A percentile compares a stretch with the other conserved stretches of the same genome.
Conservation (phyloP, 2,329 filamentous ascomycete genomes). For the Tolypocladium capitatum region DNA sequence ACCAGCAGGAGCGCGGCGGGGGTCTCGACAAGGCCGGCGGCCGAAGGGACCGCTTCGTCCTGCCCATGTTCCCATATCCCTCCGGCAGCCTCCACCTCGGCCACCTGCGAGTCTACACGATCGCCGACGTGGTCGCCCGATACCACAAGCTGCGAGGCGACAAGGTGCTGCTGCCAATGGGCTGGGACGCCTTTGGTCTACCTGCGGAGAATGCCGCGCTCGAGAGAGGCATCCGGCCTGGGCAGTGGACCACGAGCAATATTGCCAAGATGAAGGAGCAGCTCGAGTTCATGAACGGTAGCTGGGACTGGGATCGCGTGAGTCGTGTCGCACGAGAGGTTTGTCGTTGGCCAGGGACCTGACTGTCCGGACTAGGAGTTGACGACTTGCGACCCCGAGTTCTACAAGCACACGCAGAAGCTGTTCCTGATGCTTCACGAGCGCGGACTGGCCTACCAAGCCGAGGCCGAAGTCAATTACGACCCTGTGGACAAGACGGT, state of each 20-base stretch:
- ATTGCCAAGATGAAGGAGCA: conserved; percentile 78
- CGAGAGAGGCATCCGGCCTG: conserved; percentile 65
- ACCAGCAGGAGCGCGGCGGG: conserved; percentile 6
- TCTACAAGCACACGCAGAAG: conserved; percentile 81
- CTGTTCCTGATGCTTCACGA: conserved; percentile 69
- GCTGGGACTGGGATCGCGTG: conserved; percentile 74
- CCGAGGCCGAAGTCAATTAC: conserved; percentile 76
- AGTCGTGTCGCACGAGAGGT: conserved; percentile 12
- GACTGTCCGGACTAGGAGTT: conserved; percentile 47
- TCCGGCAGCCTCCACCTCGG: conserved; percentile 79
- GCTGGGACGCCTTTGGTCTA: conserved; percentile 86
- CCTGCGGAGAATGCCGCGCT: conserved; percentile 88
- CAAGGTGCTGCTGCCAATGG: conserved; percentile 75
- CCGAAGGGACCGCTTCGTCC: conserved; percentile 47
- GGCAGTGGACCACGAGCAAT: conserved; percentile 66
- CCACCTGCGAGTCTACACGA: conserved; percentile 79
- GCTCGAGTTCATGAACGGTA: conserved; percentile 63
- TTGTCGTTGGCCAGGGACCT: background rate
- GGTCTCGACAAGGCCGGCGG: conserved; percentile 5
- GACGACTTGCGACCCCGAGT: conserved; percentile 69
- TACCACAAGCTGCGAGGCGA: conserved; percentile 63
- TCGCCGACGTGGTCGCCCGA: conserved; percentile 72
- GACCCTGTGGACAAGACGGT: conserved; percentile 84
- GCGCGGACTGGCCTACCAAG: conserved; percentile 67
- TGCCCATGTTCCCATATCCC: conserved; percentile 91